Evolutionary conservation across 2,329 filamentous ascomycete species (phyloP).

Genomic region (Corniculantispora saksenae): DNA sequence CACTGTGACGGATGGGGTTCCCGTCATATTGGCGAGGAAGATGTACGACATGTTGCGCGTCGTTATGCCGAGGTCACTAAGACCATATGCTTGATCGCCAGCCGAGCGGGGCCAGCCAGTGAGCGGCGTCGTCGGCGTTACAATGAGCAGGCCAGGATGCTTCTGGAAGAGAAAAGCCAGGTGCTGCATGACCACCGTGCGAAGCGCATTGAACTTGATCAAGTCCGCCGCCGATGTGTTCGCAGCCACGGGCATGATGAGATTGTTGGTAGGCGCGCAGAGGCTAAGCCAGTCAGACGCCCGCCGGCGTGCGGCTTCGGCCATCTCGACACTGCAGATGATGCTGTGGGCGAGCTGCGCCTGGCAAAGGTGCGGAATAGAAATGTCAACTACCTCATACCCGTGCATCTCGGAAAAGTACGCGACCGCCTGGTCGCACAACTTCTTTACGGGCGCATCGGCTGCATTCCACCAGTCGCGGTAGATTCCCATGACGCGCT

Average conservation of each 20-base stretch:
- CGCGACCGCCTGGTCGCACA: slow-evolving; percentile 63
- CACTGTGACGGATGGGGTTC: slow-evolving; percentile 72
- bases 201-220: slow-evolving; percentile 70
- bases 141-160: slow-evolving; percentile 74
- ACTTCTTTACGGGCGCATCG: slow-evolving; percentile 60
- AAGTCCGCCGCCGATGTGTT: slow-evolving; percentile 70
- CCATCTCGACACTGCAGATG: slow-evolving; percentile 74
- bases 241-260: slow-evolving; percentile 66
- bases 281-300: slow-evolving; percentile 52
- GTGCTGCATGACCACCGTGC: slow-evolving; percentile 77
- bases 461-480: slow-evolving; percentile 52
- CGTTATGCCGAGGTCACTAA: slow-evolving; percentile 71
- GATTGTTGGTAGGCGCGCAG: slow-evolving; percentile 66
- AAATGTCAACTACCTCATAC: slow-evolving; percentile 58
- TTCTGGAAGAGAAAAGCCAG: slow-evolving; percentile 68
- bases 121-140: slow-evolving; percentile 76
- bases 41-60: slow-evolving; percentile 83
- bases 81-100: slow-evolving; percentile 66
- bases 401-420: slow-evolving; percentile 54
- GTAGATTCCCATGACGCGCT: slow-evolving; percentile 71
- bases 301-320: slow-evolving; percentile 46
- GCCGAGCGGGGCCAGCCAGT: slow-evolving; percentile 68
- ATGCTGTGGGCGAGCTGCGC: slow-evolving; percentile 76
- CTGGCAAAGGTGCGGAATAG: slow-evolving; percentile 66
- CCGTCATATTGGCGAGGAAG: slow-evolving; percentile 81